Base-by-base conservation (phyloP, 306 rosid species). In the Hylodesmum podocarpum region DNA sequence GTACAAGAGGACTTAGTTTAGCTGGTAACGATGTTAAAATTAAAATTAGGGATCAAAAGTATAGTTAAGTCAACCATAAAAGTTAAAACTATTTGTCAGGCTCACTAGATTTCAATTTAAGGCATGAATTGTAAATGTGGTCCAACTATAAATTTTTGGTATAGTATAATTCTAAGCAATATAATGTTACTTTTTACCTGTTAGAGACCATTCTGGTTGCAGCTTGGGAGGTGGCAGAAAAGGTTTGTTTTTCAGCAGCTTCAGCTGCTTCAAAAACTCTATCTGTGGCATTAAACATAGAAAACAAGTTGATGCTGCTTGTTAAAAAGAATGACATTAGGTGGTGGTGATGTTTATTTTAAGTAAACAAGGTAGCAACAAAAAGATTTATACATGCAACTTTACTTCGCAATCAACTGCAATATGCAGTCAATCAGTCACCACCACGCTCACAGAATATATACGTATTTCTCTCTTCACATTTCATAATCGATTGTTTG, bases 191-290 rank as follows among this genome's bases (percentile, higher is more conserved):
- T 46, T 9, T 24, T 44, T 87, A 92, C 97, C 98, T 93, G 50
- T 90, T 74, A 50, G 91, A 55, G 63, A 92, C 93, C 86, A 88
- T 82, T 89, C 97, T 92, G 13, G 91, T 82, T 44, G 96, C 82
- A 47, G 96, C 93, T 22, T 57, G 64, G 50, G 97, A 88, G 43
- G 98, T 95, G 47, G 97, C 98, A 34, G 88, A 61, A 71, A 92
- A 47, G 24, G 93, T 82, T 84, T 95, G 98, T 54, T 89, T 90
- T 70, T 95, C 97, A 18, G 98, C 98, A 22, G 87, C 92, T 76
- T 95, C 98, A 36, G 91, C 93, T 28, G 98, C 98, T 62, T 95
- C 98, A 57, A 95, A 76, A 62, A 95, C 86, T 82, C 85, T 90
- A 80, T 95, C 98, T 95, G 91, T 66, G 9, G 18, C 76, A 82